Evolutionary conservation across 1,139 yeast genomes (phyloP), one percentile per base, ranked within the genome.

Genomic region (Suhomyces chickasaworum): DNA sequence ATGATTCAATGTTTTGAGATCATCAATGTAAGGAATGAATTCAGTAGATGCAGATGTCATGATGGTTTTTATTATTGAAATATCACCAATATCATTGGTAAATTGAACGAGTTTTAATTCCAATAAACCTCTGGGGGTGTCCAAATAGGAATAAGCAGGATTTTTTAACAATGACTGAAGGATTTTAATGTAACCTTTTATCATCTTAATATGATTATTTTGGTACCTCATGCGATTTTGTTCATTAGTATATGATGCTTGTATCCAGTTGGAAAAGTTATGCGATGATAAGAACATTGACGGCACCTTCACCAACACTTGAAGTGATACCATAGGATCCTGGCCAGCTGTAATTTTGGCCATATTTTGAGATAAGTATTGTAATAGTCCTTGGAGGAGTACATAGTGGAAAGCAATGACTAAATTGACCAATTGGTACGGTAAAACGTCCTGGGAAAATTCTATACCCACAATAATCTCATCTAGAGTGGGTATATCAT

Each of bases 361-460:
- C 34, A 65, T 39, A 40, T 64, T 57, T 8, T 46, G 37, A 1
- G 70, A 58, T 4, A 62, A 41, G 33, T 56, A 52, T 46, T 69
- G 73, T 9, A 69, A 51, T n/a, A 63, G 29, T 35, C 65, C 57
- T 52, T 71, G 76, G 9, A 69, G 49, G 7, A 57, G 44, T 36
- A 71, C 53, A 49, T 70, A 68, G 50, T 69, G 69, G 48, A 57
- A 67, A 9, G 75, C 69, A 29, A 65, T 54, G 6, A 66, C 53
- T 16, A 63, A 47, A 42, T 62, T 68, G 1, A 51, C 45, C 6
- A 59, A 27, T 21, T 56, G 57, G 18, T 44, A 44, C 10, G 7
- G 27, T 23, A 12, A 15, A n/a, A n/a, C n/a, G n/a, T n/a, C 10
- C 7, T 35, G 30, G 3, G 20, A 22, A 25, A 31, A 47, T 12